A percentile compares a stretch with the other conserved stretches of the same genome.
Conservation (phyloP, 2,329 filamentous ascomycete species). For the Malbranchea zuffiana region DNA sequence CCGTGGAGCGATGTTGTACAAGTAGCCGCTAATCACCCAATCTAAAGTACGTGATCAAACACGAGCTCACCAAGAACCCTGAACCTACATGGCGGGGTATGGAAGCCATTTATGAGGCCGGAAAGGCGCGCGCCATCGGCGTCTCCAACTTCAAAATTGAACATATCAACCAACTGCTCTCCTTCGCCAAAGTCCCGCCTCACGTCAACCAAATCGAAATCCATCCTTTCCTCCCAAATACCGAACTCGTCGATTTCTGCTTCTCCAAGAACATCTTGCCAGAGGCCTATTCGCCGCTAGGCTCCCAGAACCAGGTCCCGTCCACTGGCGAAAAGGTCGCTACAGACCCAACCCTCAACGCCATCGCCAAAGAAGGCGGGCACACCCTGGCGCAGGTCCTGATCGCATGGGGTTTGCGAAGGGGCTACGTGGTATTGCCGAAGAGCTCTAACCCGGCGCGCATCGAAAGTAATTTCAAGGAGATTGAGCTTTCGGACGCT, state of each 20-base stretch:
- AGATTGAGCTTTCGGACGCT: slow-evolving; percentile 47
- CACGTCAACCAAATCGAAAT: slow-evolving; percentile 38
- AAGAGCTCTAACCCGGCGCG: slow-evolving; percentile 58
- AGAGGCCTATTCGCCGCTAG: slow-evolving; percentile 38
- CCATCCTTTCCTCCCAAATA: slow-evolving; percentile 40
- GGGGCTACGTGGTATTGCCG: slow-evolving; percentile 57
- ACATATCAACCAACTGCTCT: slow-evolving; percentile 38
- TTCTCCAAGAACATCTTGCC: slow-evolving; percentile 32
- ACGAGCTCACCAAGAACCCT: slow-evolving; percentile 55
- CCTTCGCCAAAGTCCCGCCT: slow-evolving; percentile 33
- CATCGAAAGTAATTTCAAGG: slow-evolving; percentile 58
- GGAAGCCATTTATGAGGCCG: slow-evolving; percentile 48
- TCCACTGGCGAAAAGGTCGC: slow-evolving; percentile 56
- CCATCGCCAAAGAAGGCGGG: slow-evolving; percentile 47
- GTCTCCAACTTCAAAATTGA: slow-evolving; percentile 62
- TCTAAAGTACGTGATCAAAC: slow-evolving; percentile 47
- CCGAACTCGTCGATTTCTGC: slow-evolving; percentile 34
- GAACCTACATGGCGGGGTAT: slow-evolving; percentile 56
- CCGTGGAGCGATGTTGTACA: neutral
- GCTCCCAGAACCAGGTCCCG: slow-evolving; percentile 59
- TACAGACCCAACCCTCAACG: slow-evolving; percentile 49
- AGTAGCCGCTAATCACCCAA: slow-evolving; percentile 1
- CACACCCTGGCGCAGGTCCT: slow-evolving; percentile 51
- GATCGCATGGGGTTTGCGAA: slow-evolving; percentile 54
- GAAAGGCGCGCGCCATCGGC: slow-evolving; percentile 59